Evolutionary conservation across 2,329 filamentous ascomycete species (phyloP), one percentile per base, ranked within the genome.

Genomic region (Aquanectria penicillioides): DNA sequence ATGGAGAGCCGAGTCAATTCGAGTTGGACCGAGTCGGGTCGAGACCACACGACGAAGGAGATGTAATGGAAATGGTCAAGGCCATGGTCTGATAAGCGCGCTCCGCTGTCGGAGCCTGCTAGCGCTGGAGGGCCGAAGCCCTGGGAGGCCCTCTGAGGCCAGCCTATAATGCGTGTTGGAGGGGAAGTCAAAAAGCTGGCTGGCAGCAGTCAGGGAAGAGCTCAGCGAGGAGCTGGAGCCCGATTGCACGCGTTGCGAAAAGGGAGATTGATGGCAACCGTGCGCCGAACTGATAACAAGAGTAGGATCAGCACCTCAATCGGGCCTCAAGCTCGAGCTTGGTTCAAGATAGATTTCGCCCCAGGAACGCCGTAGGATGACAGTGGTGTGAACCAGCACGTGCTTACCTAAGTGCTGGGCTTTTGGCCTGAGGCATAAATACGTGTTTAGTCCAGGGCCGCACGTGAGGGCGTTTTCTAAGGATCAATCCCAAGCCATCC

Each of bases 51-150:
- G n/a, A n/a, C n/a, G n/a, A n/a, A n/a, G n/a, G 31, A 36, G n/a
- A 12, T 10, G 6, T n/a, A n/a, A 23, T 33, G 41, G 41, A 31
- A 46, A 46, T 46, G 23, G 41, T 25, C 47, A n/a, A n/a, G n/a
- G n/a, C n/a, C n/a, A n/a, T n/a, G n/a, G n/a, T n/a, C 29, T 40
- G 52, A 48, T 56, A 48, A 41, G 36, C 36, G 44, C 41, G 51
- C 52, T 56, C 52, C 52, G 44, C 22, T 11, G 44, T 49, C 52
- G 52, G 52, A 56, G 52, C 33, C 28, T 23, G 15, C 9, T n/a
- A 26, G 6, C 38, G 13, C 12, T 29, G 13, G 33, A 33, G 41
- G 41, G 8, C 33, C 28, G n/a, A n/a, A n/a, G n/a, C n/a, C n/a
- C n/a, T n/a, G 43, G 34, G 31, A 25, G 34, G 23, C 29, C n/a